Evolutionary conservation across 495 filamentous ascomycete genomes (phyloP).

Genomic region (Hypoxylon subgilvum): DNA sequence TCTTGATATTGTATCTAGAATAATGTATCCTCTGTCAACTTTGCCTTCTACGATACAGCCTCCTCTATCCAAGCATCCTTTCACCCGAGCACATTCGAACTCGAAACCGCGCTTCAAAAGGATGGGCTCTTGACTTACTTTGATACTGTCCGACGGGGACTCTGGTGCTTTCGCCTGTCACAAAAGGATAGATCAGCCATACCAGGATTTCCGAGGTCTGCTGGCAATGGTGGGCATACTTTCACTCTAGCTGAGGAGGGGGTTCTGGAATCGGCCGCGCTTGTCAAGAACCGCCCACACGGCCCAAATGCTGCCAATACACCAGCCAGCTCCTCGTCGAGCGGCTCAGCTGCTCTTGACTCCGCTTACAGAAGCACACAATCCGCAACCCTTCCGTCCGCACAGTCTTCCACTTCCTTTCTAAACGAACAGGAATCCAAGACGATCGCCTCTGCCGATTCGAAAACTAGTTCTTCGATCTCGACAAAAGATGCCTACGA

Average conservation of each 20-base stretch:
- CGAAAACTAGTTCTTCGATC: constrained; percentile 36
- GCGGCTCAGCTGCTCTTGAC: constrained; percentile 49
- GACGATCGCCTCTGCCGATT: constrained; percentile 30
- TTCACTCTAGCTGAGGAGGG: constrained; percentile 53
- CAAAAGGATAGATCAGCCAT: constrained; percentile 44
- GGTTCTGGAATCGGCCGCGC: constrained; percentile 50
- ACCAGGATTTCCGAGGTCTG: constrained; percentile 38
- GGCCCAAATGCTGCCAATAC: constrained; percentile 50
- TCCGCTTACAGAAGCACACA: constrained; percentile 45
- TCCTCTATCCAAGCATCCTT: constrained; percentile 47
- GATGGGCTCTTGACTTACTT: constrained; percentile 58
- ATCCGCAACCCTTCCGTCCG: constrained; percentile 33
- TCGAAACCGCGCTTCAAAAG: constrained; percentile 55
- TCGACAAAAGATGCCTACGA: constrained; percentile 48
- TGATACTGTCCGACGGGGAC: constrained; percentile 53
- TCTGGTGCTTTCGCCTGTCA: constrained; percentile 58
- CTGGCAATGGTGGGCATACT: constrained; percentile 49
- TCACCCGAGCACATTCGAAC: constrained; percentile 48
- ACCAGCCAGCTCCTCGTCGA: constrained; percentile 55
- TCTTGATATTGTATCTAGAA: constrained; percentile 43
- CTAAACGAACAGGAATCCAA: constrained; percentile 33
- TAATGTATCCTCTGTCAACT: constrained; percentile 54
- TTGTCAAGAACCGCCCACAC: constrained; percentile 48
- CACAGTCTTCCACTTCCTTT: constrained; percentile 28
- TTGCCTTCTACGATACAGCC: constrained; percentile 55